Base-by-base conservation (phyloP, 140 eudicot species). In the Anethum foeniculum region DNA sequence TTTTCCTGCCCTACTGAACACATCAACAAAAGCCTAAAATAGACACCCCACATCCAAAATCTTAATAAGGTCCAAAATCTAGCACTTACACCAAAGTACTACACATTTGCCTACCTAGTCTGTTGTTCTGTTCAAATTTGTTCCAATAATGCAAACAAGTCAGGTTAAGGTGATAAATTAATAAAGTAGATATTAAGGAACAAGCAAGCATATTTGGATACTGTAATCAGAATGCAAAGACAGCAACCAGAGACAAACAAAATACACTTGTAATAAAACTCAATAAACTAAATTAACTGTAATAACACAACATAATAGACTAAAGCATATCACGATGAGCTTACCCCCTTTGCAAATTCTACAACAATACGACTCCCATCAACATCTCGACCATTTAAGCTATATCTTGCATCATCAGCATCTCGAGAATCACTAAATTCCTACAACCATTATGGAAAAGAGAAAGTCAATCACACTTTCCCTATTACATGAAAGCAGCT, bases 401-500 rank as follows among this genome's bases (percentile, higher is more conserved):
- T 80, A 36, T 96, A 87, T 84, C 97, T 86, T 71, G 99, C 99
- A 91, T 96, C 99, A 83, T 96, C 99, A 23, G 99, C 99, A 86
- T 96, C 99, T 74, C 99, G 89, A 75, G 98, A 89, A 85, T 96
- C 99, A 47, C 97, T 96, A 71, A 91, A 96, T 85, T 96, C 99
- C 98, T 94, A 44, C 48, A 25, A 60, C 14, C 43, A 72, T 14
- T 9, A 65, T 19, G 34, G 25, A 65, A 54, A 71, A 72, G 7
- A 34, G 58, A 47, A 51, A 81, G 43, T 39, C 46, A 56, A 43
- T 41, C 48, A 11, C 28, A 72, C 36, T 60, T 25, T 73, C 10
- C 30, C 3, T 18, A 30, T 19, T 71, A 79, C 5, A 8, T 48
- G 28, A 25, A 44, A 34, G 28, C 39, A 62, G 14, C 28, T 68